Base-by-base conservation (phyloP, 208 protist genomes). In the Acanthamoeba triangularis region DNA sequence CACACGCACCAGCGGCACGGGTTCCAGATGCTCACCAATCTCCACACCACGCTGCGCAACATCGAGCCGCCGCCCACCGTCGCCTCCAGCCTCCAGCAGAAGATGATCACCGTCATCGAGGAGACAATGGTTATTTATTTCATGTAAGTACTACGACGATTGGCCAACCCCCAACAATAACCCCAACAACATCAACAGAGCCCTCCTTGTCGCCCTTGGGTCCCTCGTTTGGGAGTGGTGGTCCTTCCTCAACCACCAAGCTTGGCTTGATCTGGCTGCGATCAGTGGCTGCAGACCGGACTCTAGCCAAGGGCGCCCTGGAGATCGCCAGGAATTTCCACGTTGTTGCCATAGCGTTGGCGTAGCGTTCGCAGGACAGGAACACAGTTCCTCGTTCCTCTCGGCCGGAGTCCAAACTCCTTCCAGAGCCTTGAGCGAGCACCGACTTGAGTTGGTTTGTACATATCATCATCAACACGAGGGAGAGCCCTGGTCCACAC, bases 41-140 rank as follows among this genome's bases (percentile, higher is more conserved):
- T 80, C 16, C 72, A 80, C 72, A 44, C 23, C 72, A 80, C 72
- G 5, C 72, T 80, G 33, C 16, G 35, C 30, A 80, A 80, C 37
- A 47, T 80, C 72, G 72, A 80, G n/a, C 72, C 72, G 8, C 72
- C 72, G 37, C 72, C 72, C 16, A 80, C 72, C 72, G 72, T 80
- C 16, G 4, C 37, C 72, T 6, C 72, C 30, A 80, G 72, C 72
- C 30, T 80, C 25, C 72, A 80, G 72, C 72, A 80, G 33, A 80
- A 80, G 72, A 80, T 80, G 72, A 20, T 80, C 37, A 3, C 74
- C 44, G 74, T 84, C 35, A 44, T 84, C 18, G 74, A 84, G 37
- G 74, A 84, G 74, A 84, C 74, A 3, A 10, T 84, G 25, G 13
- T 84, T 84, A 84, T 84, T 84, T 84, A 84, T 84, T 84, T 56